Conservation (phyloP, 306 rosid genomes). For the Pterocarpus santalinus region DNA sequence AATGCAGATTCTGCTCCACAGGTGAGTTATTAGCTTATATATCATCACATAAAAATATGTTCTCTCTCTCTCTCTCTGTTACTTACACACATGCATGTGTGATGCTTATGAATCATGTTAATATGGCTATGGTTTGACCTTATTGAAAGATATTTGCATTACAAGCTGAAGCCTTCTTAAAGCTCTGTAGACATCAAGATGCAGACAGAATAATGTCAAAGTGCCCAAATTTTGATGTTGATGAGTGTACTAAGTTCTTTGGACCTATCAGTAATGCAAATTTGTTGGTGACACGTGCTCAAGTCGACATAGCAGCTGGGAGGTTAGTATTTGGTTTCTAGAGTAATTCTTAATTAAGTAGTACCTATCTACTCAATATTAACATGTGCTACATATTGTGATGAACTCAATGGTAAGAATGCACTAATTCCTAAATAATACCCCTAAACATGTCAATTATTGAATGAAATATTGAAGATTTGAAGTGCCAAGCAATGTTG, state of each 20-base stretch:
- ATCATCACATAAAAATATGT: neutral
- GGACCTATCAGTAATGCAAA: slow-evolving; percentile 79
- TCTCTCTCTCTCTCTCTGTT: neutral
- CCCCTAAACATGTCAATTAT: too few relatives aligned
- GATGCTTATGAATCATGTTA: neutral
- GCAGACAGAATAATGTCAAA: slow-evolving; percentile 74
- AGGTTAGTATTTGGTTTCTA: slow-evolving; percentile 58
- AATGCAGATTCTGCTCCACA: slow-evolving; percentile 92
- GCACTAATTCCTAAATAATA: neutral
- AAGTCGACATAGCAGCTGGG: slow-evolving; percentile 72
- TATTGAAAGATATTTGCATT: slow-evolving; percentile 69
- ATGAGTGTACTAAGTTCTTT: slow-evolving; percentile 71
- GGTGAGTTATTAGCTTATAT: slow-evolving; percentile 48
- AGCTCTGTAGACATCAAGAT: slow-evolving; percentile 80
- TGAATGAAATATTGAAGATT: too few relatives aligned
- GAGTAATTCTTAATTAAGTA: neutral
- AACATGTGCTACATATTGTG: neutral
- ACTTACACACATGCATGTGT: neutral
- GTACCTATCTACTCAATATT: too few relatives aligned
- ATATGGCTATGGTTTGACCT: slow-evolving; percentile 18
- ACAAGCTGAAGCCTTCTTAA: slow-evolving; percentile 86
- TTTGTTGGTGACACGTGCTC: slow-evolving; percentile 71
- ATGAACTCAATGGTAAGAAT: neutral
- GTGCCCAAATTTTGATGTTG: slow-evolving; percentile 72
- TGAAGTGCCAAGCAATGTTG: too few relatives aligned